Evolutionary conservation across 2,329 filamentous ascomycete genomes (phyloP), one percentile per base, ranked within the genome.

Genomic region (Xylaria sp.): DNA sequence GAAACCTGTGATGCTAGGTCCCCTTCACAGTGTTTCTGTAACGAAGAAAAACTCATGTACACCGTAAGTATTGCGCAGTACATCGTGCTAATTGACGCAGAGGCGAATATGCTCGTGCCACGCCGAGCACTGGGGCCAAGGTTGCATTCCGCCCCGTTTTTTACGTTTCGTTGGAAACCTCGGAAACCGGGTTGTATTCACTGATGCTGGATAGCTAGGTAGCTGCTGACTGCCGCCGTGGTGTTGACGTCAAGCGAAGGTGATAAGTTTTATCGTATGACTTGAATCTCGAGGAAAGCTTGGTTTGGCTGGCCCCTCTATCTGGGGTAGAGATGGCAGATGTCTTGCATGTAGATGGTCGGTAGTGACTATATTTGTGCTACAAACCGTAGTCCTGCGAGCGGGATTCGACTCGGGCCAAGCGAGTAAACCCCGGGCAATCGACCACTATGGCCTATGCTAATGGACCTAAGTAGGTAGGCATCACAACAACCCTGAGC

Each of bases 111-210:
- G 13, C 31, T 27, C 31, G 46, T 23, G 58, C 40, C 38, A 57
- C 10, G 41, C 38, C 37, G 40, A 33, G 27, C 47, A 53, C 6
- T 44, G 10, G 25, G 35, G 33, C 40, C 53, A 38, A 44, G 38
- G 57, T 53, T 47, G 33, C 56, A 63, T 48, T 54, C 41, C 17
- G 37, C 53, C 48, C 61, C 57, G 17, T 21, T 62, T 37, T 53
- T 46, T n/a, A 1, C n/a, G n/a, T n/a, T n/a, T n/a, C n/a, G n/a
- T n/a, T n/a, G n/a, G n/a, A n/a, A n/a, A n/a, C n/a, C n/a, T n/a
- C n/a, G n/a, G n/a, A n/a, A n/a, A n/a, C n/a, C n/a, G n/a, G n/a
- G n/a, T n/a, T n/a, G n/a, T n/a, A n/a, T n/a, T n/a, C n/a, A n/a
- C n/a, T n/a, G n/a, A n/a, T n/a, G n/a, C n/a, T n/a, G n/a, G n/a